Conservation (phyloP, 345 rosid species). For the Eucalyptus victrix region DNA sequence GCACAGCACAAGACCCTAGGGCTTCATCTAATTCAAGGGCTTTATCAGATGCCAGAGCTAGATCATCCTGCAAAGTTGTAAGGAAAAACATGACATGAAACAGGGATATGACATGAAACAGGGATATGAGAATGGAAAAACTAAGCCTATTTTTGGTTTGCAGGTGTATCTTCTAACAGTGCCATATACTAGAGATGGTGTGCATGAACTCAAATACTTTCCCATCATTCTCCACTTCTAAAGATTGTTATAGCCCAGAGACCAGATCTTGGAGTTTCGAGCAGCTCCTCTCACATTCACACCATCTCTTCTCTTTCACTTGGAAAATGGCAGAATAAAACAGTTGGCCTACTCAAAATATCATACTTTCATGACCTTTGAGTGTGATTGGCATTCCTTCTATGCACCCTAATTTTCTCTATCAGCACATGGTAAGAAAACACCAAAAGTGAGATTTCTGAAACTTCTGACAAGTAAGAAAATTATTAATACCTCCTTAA, state of each 20-base stretch:
- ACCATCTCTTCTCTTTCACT: not conserved
- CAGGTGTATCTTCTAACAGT: not conserved
- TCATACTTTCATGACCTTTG: not conserved
- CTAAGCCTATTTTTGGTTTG: not conserved
- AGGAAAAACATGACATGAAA: not conserved
- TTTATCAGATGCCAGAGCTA: conserved; percentile 53
- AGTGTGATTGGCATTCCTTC: not conserved
- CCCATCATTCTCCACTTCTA: not conserved
- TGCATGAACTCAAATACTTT: not conserved
- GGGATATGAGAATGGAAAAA: not conserved
- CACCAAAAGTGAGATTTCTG: not conserved
- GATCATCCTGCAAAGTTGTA: conserved; percentile 43
- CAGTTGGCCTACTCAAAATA: not conserved
- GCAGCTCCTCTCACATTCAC: not conserved
- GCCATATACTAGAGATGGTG: not conserved
- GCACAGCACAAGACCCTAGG: conserved; percentile 72
- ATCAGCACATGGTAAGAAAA: not conserved
- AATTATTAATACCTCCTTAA: conserved; percentile 28
- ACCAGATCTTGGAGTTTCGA: not conserved
- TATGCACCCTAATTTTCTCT: not conserved
- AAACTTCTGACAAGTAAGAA: not conserved
- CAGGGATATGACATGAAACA: not conserved
- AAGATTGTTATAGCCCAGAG: not conserved
- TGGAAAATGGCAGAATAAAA: not conserved
- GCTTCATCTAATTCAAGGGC: conserved; percentile 73